Percentiles rank a stretch among this genome's conserved stretches.
These are phyloP conservation scores for Spatholobus suberectus DNA, from an alignment of 306 rosid genomes.

Conservation along the genomic window DNA sequence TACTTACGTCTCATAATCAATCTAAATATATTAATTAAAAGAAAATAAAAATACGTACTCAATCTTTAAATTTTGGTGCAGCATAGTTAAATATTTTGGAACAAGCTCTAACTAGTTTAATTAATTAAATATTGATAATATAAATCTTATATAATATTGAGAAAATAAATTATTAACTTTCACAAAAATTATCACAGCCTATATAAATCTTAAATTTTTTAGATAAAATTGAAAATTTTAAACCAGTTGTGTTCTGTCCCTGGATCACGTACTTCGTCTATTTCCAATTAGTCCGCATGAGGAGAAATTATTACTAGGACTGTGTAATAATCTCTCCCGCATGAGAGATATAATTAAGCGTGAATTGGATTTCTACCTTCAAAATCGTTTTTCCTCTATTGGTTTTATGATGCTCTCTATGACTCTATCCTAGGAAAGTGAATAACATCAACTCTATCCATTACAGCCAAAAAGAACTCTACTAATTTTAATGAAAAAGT, in stretches of 20 bases:
- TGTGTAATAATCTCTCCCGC: no score
- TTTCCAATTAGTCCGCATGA: not conserved
- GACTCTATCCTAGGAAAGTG: constrained; percentile 34
- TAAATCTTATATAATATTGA: not conserved
- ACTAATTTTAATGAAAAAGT: constrained; percentile 21
- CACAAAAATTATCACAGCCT: not conserved
- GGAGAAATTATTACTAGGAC: no score
- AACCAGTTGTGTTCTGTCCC: not conserved
- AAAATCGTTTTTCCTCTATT: not conserved
- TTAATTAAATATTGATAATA: not conserved
- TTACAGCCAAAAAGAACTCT: not conserved
- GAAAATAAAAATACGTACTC: not conserved
- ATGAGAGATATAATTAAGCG: not conserved
- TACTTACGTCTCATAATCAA: no score
- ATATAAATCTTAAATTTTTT: not conserved
- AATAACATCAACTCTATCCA: constrained; percentile 4
- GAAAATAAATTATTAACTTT: not conserved
- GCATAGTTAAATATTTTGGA: not conserved
- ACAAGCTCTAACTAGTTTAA: not conserved
- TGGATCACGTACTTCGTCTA: not conserved
- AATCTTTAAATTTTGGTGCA: not conserved
- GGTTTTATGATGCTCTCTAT: not conserved
- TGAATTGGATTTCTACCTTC: constrained; percentile 7
- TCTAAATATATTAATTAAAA: not conserved
- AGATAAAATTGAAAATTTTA: not conserved